A percentile compares a stretch with the other conserved stretches of the same genome.
Evolutionary conservation across 228 moss, liverwort and hornwort genomes (phyloP).

Genomic region (Sphagnum magellanicum): DNA sequence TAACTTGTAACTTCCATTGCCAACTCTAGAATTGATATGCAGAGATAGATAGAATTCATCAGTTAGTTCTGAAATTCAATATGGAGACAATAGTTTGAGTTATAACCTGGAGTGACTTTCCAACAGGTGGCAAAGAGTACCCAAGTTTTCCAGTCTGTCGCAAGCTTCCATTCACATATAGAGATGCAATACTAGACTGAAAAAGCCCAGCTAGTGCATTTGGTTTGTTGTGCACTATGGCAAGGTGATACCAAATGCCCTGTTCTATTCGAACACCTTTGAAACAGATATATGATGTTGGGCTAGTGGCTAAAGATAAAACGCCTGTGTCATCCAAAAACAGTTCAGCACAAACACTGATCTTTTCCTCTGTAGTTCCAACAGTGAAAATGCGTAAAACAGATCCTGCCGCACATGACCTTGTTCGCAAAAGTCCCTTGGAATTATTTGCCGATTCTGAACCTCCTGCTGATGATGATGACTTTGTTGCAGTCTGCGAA

Average conservation of each 20-base stretch:
- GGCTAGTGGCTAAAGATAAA: slow-evolving; percentile 75
- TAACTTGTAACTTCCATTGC: too few species aligned
- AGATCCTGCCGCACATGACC: slow-evolving; percentile 30
- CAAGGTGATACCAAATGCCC: slow-evolving; percentile 84
- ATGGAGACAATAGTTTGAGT: neutral
- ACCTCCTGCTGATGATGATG: too few species aligned
- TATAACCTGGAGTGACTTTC: slow-evolving; percentile 57
- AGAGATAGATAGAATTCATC: too few species aligned
- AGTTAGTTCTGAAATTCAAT: too few species aligned
- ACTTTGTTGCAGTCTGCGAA: slow-evolving; percentile 8
- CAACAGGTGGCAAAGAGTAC: slow-evolving; percentile 72
- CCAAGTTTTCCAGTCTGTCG: slow-evolving; percentile 86
- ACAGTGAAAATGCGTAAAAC: slow-evolving; percentile 68
- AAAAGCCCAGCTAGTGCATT: slow-evolving; percentile 89
- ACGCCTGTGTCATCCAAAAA: slow-evolving; percentile 68
- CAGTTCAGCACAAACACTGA: slow-evolving; percentile 69
- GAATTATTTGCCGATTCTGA: slow-evolving; percentile 19
- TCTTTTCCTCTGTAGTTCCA: slow-evolving; percentile 71
- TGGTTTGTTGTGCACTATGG: slow-evolving; percentile 86
- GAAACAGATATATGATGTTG: slow-evolving; percentile 72
- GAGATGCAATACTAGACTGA: slow-evolving; percentile 84
- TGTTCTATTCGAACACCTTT: slow-evolving; percentile 77
- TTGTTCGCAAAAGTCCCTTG: slow-evolving; percentile 23
- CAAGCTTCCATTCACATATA: slow-evolving; percentile 81
- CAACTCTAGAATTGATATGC: too few species aligned